Percentiles rank a stretch among this genome's conserved stretches.
Conservation (phyloP, 495 filamentous ascomycete genomes). For the Xanthoparmelia taractica region DNA sequence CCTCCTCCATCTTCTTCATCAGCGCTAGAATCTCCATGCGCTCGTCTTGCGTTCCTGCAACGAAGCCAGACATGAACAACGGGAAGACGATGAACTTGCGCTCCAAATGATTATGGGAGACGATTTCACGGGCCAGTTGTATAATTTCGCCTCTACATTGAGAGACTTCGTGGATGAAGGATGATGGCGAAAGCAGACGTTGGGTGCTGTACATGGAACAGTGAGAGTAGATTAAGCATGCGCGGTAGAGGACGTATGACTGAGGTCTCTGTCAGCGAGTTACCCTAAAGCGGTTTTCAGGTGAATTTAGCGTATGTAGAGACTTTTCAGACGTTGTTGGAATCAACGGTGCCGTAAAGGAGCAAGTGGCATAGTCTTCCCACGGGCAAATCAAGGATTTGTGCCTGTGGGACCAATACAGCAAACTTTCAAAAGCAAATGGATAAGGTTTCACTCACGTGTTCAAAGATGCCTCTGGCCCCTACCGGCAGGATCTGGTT, state of each 20-base stretch:
- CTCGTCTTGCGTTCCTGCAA: constrained; percentile 33
- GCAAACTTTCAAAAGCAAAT: constrained; percentile 6
- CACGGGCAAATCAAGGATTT: not conserved
- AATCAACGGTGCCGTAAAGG: not conserved
- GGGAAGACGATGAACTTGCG: constrained; percentile 48
- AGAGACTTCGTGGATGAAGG: constrained; percentile 36
- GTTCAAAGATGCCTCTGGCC: constrained; percentile 40
- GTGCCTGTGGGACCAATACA: constrained; percentile 13
- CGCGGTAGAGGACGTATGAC: constrained; percentile 43
- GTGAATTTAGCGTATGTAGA: not conserved
- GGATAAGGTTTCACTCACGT: constrained; percentile 32
- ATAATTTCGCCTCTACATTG: constrained; percentile 41
- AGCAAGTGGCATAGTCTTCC: not conserved
- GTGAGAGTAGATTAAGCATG: constrained; percentile 44
- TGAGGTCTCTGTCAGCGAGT: constrained; percentile 17
- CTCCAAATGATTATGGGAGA: constrained; percentile 31
- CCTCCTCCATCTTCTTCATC: constrained; percentile 42
- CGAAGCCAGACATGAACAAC: constrained; percentile 49
- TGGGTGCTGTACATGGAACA: constrained; percentile 46
- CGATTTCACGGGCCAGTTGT: constrained; percentile 34
- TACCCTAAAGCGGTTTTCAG: not conserved
- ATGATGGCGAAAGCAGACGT: constrained; percentile 30
- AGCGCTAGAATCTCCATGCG: constrained; percentile 46
- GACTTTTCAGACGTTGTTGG: not conserved
- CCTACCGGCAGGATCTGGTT: constrained; percentile 37